These are phyloP conservation scores for Boletus semigastroideus DNA, from an alignment of 1,284 basidiomycete genomes.

Conservation along the genomic window DNA sequence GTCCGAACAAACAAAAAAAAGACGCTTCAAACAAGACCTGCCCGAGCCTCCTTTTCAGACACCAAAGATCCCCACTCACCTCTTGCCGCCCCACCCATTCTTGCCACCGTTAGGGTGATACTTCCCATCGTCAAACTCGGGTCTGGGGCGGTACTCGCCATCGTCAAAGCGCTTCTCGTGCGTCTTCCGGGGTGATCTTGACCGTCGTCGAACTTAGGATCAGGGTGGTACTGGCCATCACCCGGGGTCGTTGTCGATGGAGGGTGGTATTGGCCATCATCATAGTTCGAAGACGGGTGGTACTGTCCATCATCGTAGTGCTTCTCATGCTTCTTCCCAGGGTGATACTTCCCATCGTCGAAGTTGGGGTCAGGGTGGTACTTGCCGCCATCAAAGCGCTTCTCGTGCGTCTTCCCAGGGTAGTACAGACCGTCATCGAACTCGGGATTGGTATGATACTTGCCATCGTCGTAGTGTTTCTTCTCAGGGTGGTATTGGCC, in stretches of 20 bases:
- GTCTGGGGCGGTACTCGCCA: slow-evolving; percentile 8
- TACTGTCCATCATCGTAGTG: slow-evolving; percentile 11
- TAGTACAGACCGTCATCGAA: too few relatives aligned
- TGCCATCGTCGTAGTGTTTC: not conserved
- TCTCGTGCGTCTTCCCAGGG: too few relatives aligned
- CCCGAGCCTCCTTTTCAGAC: not conserved
- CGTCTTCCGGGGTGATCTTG: slow-evolving; percentile 4
- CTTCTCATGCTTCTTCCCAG: not conserved
- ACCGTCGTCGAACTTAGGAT: slow-evolving; percentile 4
- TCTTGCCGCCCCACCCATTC: not conserved
- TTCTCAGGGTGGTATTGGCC: not conserved
- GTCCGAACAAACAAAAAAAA: slow-evolving; percentile 4
- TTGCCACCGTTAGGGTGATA: slow-evolving; percentile 12
- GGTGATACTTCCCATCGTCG: slow-evolving; percentile 5
- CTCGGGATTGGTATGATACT: too few relatives aligned
- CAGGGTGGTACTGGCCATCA: slow-evolving; percentile 11
- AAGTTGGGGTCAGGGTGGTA: slow-evolving; percentile 4
- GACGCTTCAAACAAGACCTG: not conserved
- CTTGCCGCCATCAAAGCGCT: slow-evolving; percentile 1
- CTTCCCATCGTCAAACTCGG: slow-evolving; percentile 6
- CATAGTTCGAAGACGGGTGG: slow-evolving; percentile 3
- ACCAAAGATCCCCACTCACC: not conserved
- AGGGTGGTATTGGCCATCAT: slow-evolving; percentile 11
- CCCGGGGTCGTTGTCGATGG: too few relatives aligned
- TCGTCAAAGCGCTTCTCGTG: slow-evolving; percentile 2